A percentile compares a stretch with the other conserved stretches of the same genome.
Evolutionary conservation across 2,329 filamentous ascomycete species (phyloP).

Genomic region (Aspergillus udagawae): DNA sequence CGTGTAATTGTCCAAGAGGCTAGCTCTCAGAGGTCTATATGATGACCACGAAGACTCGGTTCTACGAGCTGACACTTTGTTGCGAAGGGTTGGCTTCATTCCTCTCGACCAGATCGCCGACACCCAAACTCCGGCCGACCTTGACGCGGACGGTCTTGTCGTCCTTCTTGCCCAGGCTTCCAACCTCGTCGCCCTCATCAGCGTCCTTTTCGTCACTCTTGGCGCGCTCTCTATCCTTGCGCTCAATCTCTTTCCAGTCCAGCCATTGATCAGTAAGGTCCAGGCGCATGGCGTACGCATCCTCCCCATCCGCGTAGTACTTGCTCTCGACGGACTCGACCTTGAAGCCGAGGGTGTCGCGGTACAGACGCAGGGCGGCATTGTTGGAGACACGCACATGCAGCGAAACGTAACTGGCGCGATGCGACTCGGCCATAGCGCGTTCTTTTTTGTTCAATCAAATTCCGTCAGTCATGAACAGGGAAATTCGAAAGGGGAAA

Average conservation of each 20-base stretch:
- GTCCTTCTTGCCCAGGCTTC: slow-evolving; percentile 56
- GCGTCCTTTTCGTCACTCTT: slow-evolving; percentile 28
- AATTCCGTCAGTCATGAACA: background rate
- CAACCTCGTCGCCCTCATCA: slow-evolving; percentile 69
- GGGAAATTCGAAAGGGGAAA: background rate
- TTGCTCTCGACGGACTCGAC: slow-evolving; percentile 62
- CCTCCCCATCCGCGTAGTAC: slow-evolving; percentile 89
- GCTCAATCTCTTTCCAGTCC: slow-evolving; percentile 46
- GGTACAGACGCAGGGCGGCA: slow-evolving; percentile 87
- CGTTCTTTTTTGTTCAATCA: slow-evolving; percentile 55
- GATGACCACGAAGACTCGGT: background rate
- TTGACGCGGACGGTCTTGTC: slow-evolving; percentile 77
- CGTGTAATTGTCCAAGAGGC: background rate
- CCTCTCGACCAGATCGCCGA: slow-evolving; percentile 57
- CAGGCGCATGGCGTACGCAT: slow-evolving; percentile 91
- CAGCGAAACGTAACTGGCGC: slow-evolving; percentile 86
- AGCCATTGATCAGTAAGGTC: slow-evolving; percentile 58
- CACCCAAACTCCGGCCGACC: slow-evolving; percentile 74
- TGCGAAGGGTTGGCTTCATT: slow-evolving; percentile 34
- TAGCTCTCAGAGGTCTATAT: background rate
- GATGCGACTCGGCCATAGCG: slow-evolving; percentile 94
- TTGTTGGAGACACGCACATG: slow-evolving; percentile 94
- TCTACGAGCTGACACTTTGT: background rate
- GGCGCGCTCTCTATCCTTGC: slow-evolving; percentile 32
- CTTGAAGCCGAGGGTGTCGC: slow-evolving; percentile 83